Base-by-base conservation (phyloP, 179 eudicot genomes). In the Corrigiola litoralis region DNA sequence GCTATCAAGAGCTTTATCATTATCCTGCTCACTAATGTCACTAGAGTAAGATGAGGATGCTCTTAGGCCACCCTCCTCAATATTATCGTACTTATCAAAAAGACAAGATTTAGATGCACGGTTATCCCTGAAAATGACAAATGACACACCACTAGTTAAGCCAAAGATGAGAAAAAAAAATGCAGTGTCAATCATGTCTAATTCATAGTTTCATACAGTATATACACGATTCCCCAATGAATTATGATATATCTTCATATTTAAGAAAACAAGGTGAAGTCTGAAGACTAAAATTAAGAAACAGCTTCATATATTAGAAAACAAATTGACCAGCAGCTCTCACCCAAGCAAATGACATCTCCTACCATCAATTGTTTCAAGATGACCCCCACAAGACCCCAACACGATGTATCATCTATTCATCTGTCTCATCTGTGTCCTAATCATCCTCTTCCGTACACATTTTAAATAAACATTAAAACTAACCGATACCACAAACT, bases 1-100 rank as follows among this genome's bases (percentile, higher is more conserved):
- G 58, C 63, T 72, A 61, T 79, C 83, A 56, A 79, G 53, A 56
- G 72, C 83, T 51, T 75, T 75, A 41, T 79, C 80, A 46, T 79
- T 79, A 38, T 79, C 83, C 44, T 75, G 75, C 58, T 79, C 83
- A 57, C 51, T 57, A 32, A 72, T 69, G 59, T 79, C 80, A 57
- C 72, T 72, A 16, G 83, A 75, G 62, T 72, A 75, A 13, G 82
- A 79, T 2, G 82, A 69, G 51, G 83, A 75, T 58, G 75, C 80
- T 50, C 74, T 72, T 36, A 75, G 71, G 61, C 83, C 83, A 61
- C 83, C 83, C 65, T 75, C 83, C 70, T 75, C 77, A 47, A 75
- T 65, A 38, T 23, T 42, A 75, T 72, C 71, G 5, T 62, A 71
- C 28, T 45, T 71, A 61, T 79, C 80, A 44, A 68, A 56, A 41